phyloP scores from a whole-genome alignment of 2,329 filamentous ascomycete genomes.

The Sodiomyces alkalinus region DNA sequence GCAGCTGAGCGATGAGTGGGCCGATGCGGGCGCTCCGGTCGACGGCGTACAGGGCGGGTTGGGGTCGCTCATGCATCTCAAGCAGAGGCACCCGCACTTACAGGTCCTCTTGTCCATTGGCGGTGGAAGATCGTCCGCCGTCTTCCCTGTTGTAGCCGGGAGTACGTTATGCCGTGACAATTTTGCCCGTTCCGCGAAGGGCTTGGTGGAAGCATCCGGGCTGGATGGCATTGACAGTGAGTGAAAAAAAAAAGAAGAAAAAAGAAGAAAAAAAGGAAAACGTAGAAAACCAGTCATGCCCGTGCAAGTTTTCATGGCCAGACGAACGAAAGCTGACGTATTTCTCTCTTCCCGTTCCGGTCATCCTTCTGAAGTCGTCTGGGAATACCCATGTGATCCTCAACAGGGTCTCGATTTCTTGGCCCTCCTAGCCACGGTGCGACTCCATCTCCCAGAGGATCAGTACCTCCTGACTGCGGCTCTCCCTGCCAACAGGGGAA shows the following conservation, averaged over 20 bases:
- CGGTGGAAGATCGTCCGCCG: slow-evolving; percentile 47
- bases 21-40: slow-evolving; percentile 56
- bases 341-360: slow-evolving; percentile 2
- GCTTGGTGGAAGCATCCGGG: slow-evolving; percentile 53
- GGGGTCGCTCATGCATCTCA: slow-evolving; percentile 58
- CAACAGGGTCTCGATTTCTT: slow-evolving; percentile 58
- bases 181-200: slow-evolving; percentile 53
- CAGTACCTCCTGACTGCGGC: slow-evolving; percentile 57
- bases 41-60: slow-evolving; percentile 58
- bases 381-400: slow-evolving; percentile 57
- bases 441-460: slow-evolving; percentile 51
- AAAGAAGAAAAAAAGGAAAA: too few relatives aligned
- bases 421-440: slow-evolving; percentile 48
- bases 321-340: slow-evolving; percentile 18
- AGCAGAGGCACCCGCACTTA: slow-evolving; percentile 53
- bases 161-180: slow-evolving; percentile 45
- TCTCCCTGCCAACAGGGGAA: slow-evolving; percentile 51
- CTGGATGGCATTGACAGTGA: slow-evolving; percentile 52
- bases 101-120: slow-evolving; percentile 68
- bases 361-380: slow-evolving; percentile 64
- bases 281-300: too few relatives aligned
- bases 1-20: slow-evolving; percentile 67
- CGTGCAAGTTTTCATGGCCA: too few relatives aligned
- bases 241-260: slow-evolving; percentile 6
- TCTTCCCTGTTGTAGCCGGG: slow-evolving; percentile 53